Percentiles rank a stretch among this genome's conserved stretches.
Evolutionary conservation across 352 stramenopile genomes (phyloP).

Genomic region (Phytopythium aichiense): DNA sequence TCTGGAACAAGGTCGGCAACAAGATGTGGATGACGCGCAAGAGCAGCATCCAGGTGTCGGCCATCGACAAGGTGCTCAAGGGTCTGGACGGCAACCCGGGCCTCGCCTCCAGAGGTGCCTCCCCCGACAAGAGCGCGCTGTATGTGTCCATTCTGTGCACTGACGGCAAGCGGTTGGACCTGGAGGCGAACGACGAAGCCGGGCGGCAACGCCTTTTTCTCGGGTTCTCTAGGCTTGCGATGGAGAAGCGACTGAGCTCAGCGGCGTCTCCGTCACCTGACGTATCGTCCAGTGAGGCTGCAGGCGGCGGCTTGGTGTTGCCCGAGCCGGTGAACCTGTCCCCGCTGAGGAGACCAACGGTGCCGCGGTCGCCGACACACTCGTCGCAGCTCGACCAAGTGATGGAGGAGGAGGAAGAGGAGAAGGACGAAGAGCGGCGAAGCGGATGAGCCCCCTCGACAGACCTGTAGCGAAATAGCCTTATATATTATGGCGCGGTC

Average conservation of each 20-base stretch:
- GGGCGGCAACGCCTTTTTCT: slow-evolving; percentile 41
- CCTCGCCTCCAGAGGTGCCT: slow-evolving; percentile 17
- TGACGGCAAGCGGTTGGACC: slow-evolving; percentile 43
- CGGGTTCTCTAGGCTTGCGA: slow-evolving; percentile 42
- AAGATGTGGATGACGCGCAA: slow-evolving; percentile 44
- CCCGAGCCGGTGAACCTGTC: not conserved
- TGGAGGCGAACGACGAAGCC: slow-evolving; percentile 47
- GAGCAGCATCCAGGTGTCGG: slow-evolving; percentile 35
- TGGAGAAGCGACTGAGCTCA: slow-evolving; percentile 27
- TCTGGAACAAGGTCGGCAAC: slow-evolving; percentile 50
- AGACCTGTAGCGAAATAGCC: not conserved
- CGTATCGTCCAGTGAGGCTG: not conserved
- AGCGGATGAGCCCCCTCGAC: not conserved
- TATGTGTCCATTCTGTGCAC: slow-evolving; percentile 46
- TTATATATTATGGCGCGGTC: not conserved
- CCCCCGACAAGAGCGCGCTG: slow-evolving; percentile 22
- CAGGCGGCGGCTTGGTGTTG: not conserved
- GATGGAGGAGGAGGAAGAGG: slow-evolving; percentile 4
- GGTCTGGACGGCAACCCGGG: slow-evolving; percentile 34
- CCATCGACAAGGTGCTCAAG: slow-evolving; percentile 47
- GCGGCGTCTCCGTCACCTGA: not conserved
- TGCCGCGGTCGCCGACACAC: not conserved
- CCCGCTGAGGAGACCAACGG: not conserved
- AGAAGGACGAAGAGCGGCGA: not conserved
- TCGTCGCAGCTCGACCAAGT: slow-evolving; percentile 2